phyloP scores from a whole-genome alignment of 2,329 filamentous ascomycete genomes.

The Calcarisporium arbuscula region DNA sequence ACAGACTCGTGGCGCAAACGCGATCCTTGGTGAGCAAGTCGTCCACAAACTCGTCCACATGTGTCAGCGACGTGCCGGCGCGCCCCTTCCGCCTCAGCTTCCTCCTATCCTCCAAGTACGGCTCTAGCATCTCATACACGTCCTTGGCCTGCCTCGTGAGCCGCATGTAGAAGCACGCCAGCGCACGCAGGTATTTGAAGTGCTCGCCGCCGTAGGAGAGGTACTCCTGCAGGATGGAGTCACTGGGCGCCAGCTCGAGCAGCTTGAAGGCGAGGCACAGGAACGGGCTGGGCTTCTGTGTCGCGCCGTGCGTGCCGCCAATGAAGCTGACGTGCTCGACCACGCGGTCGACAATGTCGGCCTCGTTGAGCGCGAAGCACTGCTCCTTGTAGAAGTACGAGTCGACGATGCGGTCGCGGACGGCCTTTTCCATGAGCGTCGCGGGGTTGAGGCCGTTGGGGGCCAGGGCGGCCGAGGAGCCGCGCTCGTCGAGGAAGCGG shows the following conservation, averaged over 20 bases:
- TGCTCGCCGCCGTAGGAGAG: conserved; percentile 66
- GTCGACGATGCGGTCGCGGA: conserved; percentile 91
- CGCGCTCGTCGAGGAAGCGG: conserved; percentile 83
- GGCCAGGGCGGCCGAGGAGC: conserved; percentile 67
- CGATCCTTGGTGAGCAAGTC: conserved; percentile 83
- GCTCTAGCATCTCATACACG: conserved; percentile 75
- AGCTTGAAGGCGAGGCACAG: conserved; percentile 93
- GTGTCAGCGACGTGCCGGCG: conserved; percentile 68
- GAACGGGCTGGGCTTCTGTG: conserved; percentile 86
- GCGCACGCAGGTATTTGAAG: conserved; percentile 81
- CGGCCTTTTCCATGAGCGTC: conserved; percentile 92
- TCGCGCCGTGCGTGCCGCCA: conserved; percentile 78
- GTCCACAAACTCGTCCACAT: conserved; percentile 89
- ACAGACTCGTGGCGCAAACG: conserved; percentile 84
- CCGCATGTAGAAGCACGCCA: conserved; percentile 90
- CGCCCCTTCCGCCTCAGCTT: conserved; percentile 76
- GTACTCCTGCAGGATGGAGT: conserved; percentile 75
- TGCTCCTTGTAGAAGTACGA: conserved; percentile 99
- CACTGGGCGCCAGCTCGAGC: conserved; percentile 75
- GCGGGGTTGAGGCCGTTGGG: conserved; percentile 87
- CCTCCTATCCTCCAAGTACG: conserved; percentile 71
- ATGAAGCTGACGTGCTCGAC: conserved; percentile 75
- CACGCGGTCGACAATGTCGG: conserved; percentile 79
- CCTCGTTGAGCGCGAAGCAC: conserved; percentile 89
- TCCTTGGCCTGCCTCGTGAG: conserved; percentile 77